Conservation (phyloP, 305 asterid genomes). For the Solanum hybrid region DNA sequence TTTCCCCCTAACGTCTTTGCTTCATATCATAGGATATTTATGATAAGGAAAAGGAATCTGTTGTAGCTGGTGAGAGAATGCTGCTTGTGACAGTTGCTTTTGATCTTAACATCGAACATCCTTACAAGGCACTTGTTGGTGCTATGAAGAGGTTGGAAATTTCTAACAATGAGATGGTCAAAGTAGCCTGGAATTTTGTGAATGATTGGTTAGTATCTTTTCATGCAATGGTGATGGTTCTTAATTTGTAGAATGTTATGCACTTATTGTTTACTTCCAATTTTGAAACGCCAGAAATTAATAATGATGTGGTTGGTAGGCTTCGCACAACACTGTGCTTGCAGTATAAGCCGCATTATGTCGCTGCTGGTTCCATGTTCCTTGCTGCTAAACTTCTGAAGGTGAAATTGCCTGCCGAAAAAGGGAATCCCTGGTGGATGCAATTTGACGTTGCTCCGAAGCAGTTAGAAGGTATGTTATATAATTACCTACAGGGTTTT, state of each 20-base stretch:
- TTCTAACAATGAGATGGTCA: slow-evolving; percentile 31
- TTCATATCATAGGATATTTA: slow-evolving; percentile 36
- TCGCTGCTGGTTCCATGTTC: slow-evolving; percentile 58
- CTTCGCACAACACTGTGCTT: slow-evolving; percentile 50
- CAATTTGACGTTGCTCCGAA: slow-evolving; percentile 54
- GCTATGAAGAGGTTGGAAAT: slow-evolving; percentile 38
- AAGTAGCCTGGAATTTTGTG: slow-evolving; percentile 62
- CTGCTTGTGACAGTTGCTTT: slow-evolving; percentile 43
- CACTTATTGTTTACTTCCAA: background rate
- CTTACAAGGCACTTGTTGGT: slow-evolving; percentile 50
- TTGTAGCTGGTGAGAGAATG: slow-evolving; percentile 42
- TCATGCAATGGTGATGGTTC: background rate
- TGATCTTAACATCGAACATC: slow-evolving; percentile 55
- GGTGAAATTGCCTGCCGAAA: slow-evolving; percentile 32
- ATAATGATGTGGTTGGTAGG: slow-evolving; percentile 22
- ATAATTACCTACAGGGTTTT: background rate
- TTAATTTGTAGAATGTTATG: background rate
- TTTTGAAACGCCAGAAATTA: background rate
- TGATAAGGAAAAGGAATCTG: slow-evolving; percentile 38
- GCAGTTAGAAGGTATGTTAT: slow-evolving; percentile 36
- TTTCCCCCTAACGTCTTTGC: background rate
- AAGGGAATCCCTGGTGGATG: slow-evolving; percentile 55
- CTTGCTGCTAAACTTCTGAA: slow-evolving; percentile 52
- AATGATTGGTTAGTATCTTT: slow-evolving; percentile 40
- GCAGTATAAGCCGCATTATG: slow-evolving; percentile 54